Percentiles rank a stretch among this genome's conserved stretches.
Evolutionary conservation across 139 green algal species (phyloP).

Genomic region (Pleodorina starrii): DNA sequence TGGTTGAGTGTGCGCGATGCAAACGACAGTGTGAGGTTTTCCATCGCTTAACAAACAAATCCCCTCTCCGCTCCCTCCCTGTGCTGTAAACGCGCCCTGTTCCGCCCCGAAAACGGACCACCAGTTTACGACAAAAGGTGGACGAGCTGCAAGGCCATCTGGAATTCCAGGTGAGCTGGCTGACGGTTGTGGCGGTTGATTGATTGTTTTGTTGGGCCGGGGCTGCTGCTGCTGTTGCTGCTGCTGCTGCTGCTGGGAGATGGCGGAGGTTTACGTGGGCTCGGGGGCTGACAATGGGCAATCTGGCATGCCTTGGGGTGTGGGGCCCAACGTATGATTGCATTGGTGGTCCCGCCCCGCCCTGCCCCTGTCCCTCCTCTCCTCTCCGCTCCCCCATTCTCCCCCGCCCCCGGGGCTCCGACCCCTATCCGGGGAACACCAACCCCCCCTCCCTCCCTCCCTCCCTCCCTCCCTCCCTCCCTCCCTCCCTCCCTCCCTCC

Average conservation of each 20-base stretch:
- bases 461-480: neutral
- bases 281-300: neutral
- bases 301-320: neutral
- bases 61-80: neutral
- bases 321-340: neutral
- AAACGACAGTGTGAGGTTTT: neutral
- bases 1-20: neutral
- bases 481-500: neutral
- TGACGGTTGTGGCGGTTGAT: neutral
- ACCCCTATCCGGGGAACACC: too few species aligned
- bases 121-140: slow-evolving; percentile 23
- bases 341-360: neutral
- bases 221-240: neutral
- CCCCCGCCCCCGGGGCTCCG: too few species aligned
- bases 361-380: neutral
- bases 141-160: slow-evolving; percentile 38
- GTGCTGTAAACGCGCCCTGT: neutral
- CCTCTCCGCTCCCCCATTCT: neutral
- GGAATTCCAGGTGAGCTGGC: slow-evolving; percentile 23
- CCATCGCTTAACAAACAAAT: neutral
- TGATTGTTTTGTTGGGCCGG: neutral
- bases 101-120: neutral
- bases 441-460: neutral
- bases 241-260: neutral
- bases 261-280: neutral